Evolutionary conservation across 2,329 filamentous ascomycete genomes (phyloP), one percentile per base, ranked within the genome.

Genomic region (Arthrinium phaeospermum): DNA sequence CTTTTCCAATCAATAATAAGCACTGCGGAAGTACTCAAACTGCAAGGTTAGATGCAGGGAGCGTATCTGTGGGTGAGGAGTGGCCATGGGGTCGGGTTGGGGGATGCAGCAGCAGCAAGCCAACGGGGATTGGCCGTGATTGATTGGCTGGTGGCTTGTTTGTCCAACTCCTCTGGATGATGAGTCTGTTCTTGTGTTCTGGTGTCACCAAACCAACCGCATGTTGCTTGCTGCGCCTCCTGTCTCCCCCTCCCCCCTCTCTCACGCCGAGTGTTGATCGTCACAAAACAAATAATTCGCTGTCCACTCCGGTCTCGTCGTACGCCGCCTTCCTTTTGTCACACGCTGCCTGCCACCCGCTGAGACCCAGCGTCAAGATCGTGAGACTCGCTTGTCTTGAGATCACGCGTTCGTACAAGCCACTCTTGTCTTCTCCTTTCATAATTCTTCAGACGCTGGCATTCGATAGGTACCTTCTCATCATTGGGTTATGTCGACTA

Each of bases 21-120:
- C 51, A 53, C 24, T 53, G 30, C 27, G n/a, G 51, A 57, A 53
- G 24, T 53, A 53, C 27, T 61, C 13, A 45, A 37, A 27, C 53
- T 61, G 53, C 53, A 61, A 61, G 53, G 53, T 61, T 61, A n/a
- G 30, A 61, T 61, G 53, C 53, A 61, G 57, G 57, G 57, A 64
- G 57, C 57, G 57, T 64, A 64, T 64, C 12, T 22, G 57, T n/a
- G 57, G 49, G 49, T 51, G 57, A 64, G 34, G 8, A 22, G 7
- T 34, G 34, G n/a, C 45, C 19, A 61, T 64, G 37, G 30, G 30
- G 19, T 24, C 47, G 22, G 47, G 22, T 51, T 53, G 49, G 49
- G 49, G 49, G 49, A 10, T 12, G 47, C 7, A 49, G 46, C 16
- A 12, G 51, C 19, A 30, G 13, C 6, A 41, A 57, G 51, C 51